Evolutionary conservation across 768 basidiomycete species (phyloP).

Genomic region (Gloeopeniophorella convolvens): DNA sequence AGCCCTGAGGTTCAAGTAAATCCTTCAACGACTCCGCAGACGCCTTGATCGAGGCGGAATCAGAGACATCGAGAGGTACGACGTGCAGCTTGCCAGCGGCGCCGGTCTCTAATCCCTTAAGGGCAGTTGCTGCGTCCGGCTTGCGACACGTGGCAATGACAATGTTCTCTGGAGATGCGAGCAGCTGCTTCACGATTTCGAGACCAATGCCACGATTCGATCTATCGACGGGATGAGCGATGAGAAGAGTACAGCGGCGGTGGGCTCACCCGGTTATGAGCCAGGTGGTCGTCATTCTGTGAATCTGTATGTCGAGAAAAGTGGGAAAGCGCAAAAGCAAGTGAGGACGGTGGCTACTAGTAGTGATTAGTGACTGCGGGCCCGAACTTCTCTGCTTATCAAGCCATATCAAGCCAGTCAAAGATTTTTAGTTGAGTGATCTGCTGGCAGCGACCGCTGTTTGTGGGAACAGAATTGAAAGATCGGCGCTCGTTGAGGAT

Average conservation of each 20-base stretch:
- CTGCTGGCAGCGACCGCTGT: too few relatives aligned
- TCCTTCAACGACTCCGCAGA: conserved; percentile 24
- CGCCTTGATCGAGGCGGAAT: conserved; percentile 25
- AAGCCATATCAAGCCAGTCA: too few relatives aligned
- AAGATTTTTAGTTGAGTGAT: too few relatives aligned
- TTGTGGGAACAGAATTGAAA: too few relatives aligned
- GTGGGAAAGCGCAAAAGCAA: too few relatives aligned
- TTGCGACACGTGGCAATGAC: conserved; percentile 30
- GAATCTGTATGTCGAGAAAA: background rate
- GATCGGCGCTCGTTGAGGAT: too few relatives aligned
- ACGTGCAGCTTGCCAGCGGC: conserved; percentile 30
- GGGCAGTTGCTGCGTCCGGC: conserved; percentile 22
- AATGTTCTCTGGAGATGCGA: conserved; percentile 21
- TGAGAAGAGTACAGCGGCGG: background rate
- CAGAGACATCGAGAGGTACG: conserved; percentile 28
- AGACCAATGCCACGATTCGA: conserved; percentile 29
- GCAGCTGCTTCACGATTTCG: conserved; percentile 25
- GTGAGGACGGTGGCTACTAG: too few relatives aligned
- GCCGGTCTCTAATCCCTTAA: conserved; percentile 21
- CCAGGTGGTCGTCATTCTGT: conserved; percentile 21
- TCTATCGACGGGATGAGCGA: conserved; percentile 11
- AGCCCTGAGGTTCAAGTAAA: conserved; percentile 26
- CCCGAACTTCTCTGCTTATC: too few relatives aligned
- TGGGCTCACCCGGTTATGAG: conserved; percentile 23
- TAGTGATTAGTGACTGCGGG: too few relatives aligned